Evolutionary conservation across 257 asterid species (phyloP).

Genomic region (Solanum infundibuliforme): DNA sequence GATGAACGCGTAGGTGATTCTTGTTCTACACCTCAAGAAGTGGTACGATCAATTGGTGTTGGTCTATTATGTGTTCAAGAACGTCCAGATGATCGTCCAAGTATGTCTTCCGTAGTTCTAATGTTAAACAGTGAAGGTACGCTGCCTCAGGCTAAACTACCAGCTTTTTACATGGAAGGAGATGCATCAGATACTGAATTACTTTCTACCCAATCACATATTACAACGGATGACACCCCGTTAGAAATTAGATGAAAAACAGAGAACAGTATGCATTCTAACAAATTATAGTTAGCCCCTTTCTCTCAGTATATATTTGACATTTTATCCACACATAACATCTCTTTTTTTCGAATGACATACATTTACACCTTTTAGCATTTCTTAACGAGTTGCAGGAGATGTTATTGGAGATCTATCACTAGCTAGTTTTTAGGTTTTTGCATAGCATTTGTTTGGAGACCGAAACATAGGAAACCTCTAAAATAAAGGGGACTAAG

Average conservation of each 20-base stretch:
- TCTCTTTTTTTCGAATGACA: neutral
- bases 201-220: neutral
- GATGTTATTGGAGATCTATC: neutral
- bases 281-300: neutral
- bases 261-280: neutral
- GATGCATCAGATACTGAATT: neutral
- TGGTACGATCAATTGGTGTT: conserved; percentile 18
- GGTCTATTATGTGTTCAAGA: conserved; percentile 32
- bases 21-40: conserved; percentile 1
- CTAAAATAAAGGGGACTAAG: neutral
- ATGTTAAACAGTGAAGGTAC: conserved; percentile 21
- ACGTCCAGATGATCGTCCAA: conserved; percentile 22
- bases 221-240: neutral
- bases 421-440: neutral
- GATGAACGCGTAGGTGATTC: conserved; percentile 2
- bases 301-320: neutral
- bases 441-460: neutral
- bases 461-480: fast-evolving
- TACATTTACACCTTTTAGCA: neutral
- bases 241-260: neutral
- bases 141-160: conserved; percentile 19
- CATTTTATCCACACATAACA: neutral
- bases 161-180: conserved; percentile 18
- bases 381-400: neutral
- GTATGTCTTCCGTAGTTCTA: conserved; percentile 16